Base-by-base conservation (phyloP, 169 alveolate genomes). In the Plasmodium relictum region DNA sequence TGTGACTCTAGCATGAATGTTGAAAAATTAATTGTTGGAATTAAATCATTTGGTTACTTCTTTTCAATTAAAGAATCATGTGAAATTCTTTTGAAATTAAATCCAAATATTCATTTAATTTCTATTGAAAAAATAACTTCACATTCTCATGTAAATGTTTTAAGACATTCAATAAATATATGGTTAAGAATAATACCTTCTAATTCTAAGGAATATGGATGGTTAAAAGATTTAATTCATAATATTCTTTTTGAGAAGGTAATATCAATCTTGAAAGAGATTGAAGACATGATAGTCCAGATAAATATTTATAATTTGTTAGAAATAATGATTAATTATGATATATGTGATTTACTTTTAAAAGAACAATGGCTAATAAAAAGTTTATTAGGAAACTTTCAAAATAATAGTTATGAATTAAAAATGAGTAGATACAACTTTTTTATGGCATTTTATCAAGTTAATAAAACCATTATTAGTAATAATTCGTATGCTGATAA, bases 21-120 rank as follows among this genome's bases (percentile, higher is more conserved):
- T 44, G 91, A 83, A 83, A 83, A 69, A 61, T 7, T 83, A 68
- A 62, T 83, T 39, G 83, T 83, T n/a, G 91, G 91, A 16, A 24
- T 83, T 18, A 83, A 68, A 54, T 12, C 91, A 22, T 83, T 83
- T 69, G 91, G 91, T 4, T 83, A 50, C 16, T 83, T 83, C 22
- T 83, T 83, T 42, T 83, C 91, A 22, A 10, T 68, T 24, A 83
- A 83, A 16, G 73, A 68, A 44, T 50, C 62, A 12, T 26, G 61
- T 45, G 6, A 83, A 68, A 24, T 71, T 22, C 50, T 83, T 56
- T 18, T 83, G 26, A 56, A 18, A 39, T 16, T 83, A 59, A 41
- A 83, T 26, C 9, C 58, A 12, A 69, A 45, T 62, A 48, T 62
- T 37, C 73, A 68, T 71, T 16, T 83, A 20, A 16, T 56, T 44